These are phyloP conservation scores for Emericellopsis cladophorae DNA, from an alignment of 2,329 filamentous ascomycete genomes.

Conservation along the genomic window DNA sequence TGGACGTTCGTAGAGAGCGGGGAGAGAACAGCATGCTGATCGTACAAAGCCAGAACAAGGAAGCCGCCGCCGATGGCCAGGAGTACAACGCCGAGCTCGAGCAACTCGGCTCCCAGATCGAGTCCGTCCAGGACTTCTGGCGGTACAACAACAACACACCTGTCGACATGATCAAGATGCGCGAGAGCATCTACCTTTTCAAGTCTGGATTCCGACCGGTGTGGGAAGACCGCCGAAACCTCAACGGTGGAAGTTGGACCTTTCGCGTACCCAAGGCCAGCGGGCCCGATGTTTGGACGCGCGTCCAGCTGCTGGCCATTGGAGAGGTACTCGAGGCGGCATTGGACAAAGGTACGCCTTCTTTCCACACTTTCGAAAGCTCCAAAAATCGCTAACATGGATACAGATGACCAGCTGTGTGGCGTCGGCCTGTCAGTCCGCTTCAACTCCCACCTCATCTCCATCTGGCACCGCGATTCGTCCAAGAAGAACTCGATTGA, in stretches of 20 bases:
- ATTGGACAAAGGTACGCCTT: slow-evolving; percentile 51
- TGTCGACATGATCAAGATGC: slow-evolving; percentile 61
- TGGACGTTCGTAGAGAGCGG: neutral
- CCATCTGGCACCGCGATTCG: slow-evolving; percentile 86
- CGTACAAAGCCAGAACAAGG: slow-evolving; percentile 27
- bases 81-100: slow-evolving; percentile 44
- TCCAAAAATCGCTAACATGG: slow-evolving; percentile 3
- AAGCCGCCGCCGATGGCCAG: slow-evolving; percentile 25
- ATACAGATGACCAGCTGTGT: slow-evolving; percentile 69
- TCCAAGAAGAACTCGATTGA: slow-evolving; percentile 70
- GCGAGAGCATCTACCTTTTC: slow-evolving; percentile 69
- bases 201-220: slow-evolving; percentile 65
- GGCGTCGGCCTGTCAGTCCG: slow-evolving; percentile 79
- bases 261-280: slow-evolving; percentile 74
- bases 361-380: neutral
- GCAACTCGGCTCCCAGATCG: slow-evolving; percentile 52
- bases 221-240: slow-evolving; percentile 81
- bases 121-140: slow-evolving; percentile 78
- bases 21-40: no score
- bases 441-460: slow-evolving; percentile 80
- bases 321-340: slow-evolving; percentile 68
- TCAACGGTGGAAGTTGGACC: slow-evolving; percentile 79
- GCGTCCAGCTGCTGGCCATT: slow-evolving; percentile 69
- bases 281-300: slow-evolving; percentile 66
- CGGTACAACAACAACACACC: slow-evolving; percentile 73